These are phyloP conservation scores for Trypanosoma vivax DNA, from an alignment of 208 protist species.

Conservation along the genomic window DNA sequence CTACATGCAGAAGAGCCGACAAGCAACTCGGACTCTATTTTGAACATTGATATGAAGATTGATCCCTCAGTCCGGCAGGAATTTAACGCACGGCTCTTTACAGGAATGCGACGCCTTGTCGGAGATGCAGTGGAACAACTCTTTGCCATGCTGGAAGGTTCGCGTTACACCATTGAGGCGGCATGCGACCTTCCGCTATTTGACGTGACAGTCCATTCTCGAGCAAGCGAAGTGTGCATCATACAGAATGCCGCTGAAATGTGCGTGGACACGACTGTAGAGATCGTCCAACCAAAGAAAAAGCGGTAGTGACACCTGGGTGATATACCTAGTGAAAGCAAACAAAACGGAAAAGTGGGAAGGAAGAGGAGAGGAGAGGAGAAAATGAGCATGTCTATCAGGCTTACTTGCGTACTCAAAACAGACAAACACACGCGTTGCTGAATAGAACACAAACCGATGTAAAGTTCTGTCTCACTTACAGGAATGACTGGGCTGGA, in stretches of 20 bases:
- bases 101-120: slow-evolving; percentile 15
- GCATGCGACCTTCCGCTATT: slow-evolving; percentile 55
- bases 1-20: not conserved
- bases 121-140: slow-evolving; percentile 10
- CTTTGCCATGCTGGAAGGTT: slow-evolving; percentile 19
- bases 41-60: not conserved
- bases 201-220: slow-evolving; percentile 29
- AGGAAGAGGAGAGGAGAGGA: not conserved
- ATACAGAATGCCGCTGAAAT: slow-evolving; percentile 53
- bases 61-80: slow-evolving; percentile 21
- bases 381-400: not conserved
- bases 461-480: too few species aligned
- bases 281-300: slow-evolving; percentile 31
- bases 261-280: slow-evolving; percentile 43
- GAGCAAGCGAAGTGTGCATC: slow-evolving; percentile 30
- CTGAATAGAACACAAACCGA: not conserved
- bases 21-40: not conserved
- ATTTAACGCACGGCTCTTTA: slow-evolving; percentile 16
- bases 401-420: too few species aligned
- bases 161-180: slow-evolving; percentile 29
- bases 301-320: slow-evolving; percentile 11
- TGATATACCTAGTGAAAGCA: not conserved
- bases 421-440: not conserved
- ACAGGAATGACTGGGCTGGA: too few species aligned
- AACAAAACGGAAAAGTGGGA: not conserved